These are phyloP conservation scores for Rehmannia glutinosa DNA, from an alignment of 257 asterid species.

Conservation along the genomic window DNA sequence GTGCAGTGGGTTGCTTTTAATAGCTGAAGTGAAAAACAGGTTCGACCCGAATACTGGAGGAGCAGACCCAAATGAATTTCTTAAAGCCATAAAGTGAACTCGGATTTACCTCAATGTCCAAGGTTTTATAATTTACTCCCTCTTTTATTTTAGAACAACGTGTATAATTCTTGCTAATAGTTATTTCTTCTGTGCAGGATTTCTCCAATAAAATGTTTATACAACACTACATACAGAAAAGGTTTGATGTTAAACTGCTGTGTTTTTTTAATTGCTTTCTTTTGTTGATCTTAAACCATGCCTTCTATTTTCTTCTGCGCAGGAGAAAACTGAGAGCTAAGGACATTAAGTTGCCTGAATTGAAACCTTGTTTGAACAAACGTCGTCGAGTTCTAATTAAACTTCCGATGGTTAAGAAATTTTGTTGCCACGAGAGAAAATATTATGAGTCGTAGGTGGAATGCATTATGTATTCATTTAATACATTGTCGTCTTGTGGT, in stretches of 20 bases:
- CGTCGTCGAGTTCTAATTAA: slow-evolving; percentile 72
- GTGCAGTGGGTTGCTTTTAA: slow-evolving; percentile 97
- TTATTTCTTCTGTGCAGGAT: slow-evolving; percentile 56
- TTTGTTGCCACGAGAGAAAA: no score
- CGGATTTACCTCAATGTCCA: slow-evolving; percentile 55
- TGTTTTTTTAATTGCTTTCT: no score
- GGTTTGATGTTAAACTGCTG: slow-evolving; percentile 38
- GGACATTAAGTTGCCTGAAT: slow-evolving; percentile 52
- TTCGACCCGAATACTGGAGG: slow-evolving; percentile 84
- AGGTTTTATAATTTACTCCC: slow-evolving; percentile 37
- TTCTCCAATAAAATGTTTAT: slow-evolving; percentile 87
- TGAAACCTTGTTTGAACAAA: slow-evolving; percentile 64
- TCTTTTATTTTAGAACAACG: not conserved
- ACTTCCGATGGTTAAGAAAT: no score
- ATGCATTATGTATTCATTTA: no score
- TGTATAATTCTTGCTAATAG: slow-evolving; percentile 16
- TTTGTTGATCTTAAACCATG: no score
- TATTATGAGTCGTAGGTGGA: no score
- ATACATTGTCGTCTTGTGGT: no score
- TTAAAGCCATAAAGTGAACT: slow-evolving; percentile 61
- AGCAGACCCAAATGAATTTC: slow-evolving; percentile 62
- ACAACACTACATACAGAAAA: slow-evolving; percentile 66
- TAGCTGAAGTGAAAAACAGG: slow-evolving; percentile 95
- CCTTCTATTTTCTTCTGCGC: not conserved
- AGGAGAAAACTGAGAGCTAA: slow-evolving; percentile 33